phyloP scores from a whole-genome alignment of 495 filamentous ascomycete genomes.

The Apodospora peruviana region DNA sequence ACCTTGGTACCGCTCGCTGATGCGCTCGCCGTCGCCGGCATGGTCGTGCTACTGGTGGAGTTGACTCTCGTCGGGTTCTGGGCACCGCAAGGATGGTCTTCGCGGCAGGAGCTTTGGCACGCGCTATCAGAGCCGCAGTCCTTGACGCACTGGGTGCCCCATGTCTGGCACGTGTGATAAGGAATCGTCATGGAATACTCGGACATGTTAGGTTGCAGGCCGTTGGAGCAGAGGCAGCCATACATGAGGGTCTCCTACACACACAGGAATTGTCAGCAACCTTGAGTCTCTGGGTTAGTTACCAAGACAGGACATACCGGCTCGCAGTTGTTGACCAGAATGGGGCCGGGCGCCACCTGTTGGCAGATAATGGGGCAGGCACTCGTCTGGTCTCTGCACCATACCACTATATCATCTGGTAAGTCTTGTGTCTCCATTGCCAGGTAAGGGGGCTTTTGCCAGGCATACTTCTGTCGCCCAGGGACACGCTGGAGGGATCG shows the following conservation, averaged over 20 bases:
- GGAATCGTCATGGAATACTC: slow-evolving; percentile 84
- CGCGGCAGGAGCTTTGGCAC: slow-evolving; percentile 61
- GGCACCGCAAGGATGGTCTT: slow-evolving; percentile 76
- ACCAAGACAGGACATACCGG: slow-evolving; percentile 51
- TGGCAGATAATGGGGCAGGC: slow-evolving; percentile 76
- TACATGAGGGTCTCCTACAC: slow-evolving; percentile 60
- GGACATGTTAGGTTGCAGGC: slow-evolving; percentile 64
- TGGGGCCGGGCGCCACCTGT: slow-evolving; percentile 50
- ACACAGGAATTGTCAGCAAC: slow-evolving; percentile 12
- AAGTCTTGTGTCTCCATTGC: too few relatives aligned
- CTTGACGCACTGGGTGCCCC: slow-evolving; percentile 63
- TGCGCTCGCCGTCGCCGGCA: slow-evolving; percentile 34
- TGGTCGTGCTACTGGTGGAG: slow-evolving; percentile 44
- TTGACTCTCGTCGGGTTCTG: slow-evolving; percentile 61
- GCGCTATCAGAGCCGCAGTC: slow-evolving; percentile 52
- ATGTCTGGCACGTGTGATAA: slow-evolving; percentile 74
- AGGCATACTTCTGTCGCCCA: neutral
- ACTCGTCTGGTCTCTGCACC: slow-evolving; percentile 64
- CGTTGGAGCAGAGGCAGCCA: slow-evolving; percentile 71
- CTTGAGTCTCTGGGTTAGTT: neutral
- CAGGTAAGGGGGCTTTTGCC: too few relatives aligned
- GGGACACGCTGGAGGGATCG: slow-evolving; percentile 40
- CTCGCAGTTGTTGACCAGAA: slow-evolving; percentile 61
- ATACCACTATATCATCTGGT: slow-evolving; percentile 44
- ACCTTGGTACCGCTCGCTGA: slow-evolving; percentile 27